Base-by-base conservation (phyloP, 2,329 filamentous ascomycete genomes). In the Hypoxylon sp. region DNA sequence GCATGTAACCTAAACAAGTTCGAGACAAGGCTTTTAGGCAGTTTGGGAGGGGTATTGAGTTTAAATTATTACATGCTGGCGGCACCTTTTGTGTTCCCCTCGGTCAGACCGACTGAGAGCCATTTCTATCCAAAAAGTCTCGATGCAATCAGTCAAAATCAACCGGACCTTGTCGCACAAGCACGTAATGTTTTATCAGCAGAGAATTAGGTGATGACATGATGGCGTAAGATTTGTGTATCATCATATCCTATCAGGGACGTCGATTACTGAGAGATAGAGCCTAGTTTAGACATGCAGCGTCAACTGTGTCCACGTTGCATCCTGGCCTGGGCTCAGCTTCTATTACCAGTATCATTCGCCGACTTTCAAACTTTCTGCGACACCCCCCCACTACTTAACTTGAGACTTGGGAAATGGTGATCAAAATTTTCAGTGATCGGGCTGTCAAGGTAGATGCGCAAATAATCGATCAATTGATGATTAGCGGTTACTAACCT, bases 171-270 rank as follows among this genome's bases (percentile, higher is more conserved):
- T 17, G 65, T 70, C 51, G 56, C 65, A 70, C 68, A 38, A 51
- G 59, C 67, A 68, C 65, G 61, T 63, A 70, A 65, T 70, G 53
- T 56, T 62, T 60, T 60, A 71, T 69, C 66, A 67, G 68, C 68
- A 60, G 41, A 52, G 49, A 56, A 52, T 51, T 51, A 17, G 41
- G 60, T 70, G 68, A 71, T 71, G 68, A 66, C 65, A 68, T 64
- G 60, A 71, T 71, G 68, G 68, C 68, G 68, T 71, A 71, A 71
- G 68, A 71, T 66, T 65, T 14, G 65, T 68, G 68, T 50, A 67
- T 52, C 65, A 66, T 68, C 41, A 28, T 63, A 51, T 30, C 68
- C 66, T 71, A 68, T 68, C 53, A 62, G 52, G 63, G 13, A 46
- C 66, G 48, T 41, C 30, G 56, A 68, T 68, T 70, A 64, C 62